Evolutionary conservation across 176 grass and related monocot species (phyloP).

Genomic region (Carex littledalei): DNA sequence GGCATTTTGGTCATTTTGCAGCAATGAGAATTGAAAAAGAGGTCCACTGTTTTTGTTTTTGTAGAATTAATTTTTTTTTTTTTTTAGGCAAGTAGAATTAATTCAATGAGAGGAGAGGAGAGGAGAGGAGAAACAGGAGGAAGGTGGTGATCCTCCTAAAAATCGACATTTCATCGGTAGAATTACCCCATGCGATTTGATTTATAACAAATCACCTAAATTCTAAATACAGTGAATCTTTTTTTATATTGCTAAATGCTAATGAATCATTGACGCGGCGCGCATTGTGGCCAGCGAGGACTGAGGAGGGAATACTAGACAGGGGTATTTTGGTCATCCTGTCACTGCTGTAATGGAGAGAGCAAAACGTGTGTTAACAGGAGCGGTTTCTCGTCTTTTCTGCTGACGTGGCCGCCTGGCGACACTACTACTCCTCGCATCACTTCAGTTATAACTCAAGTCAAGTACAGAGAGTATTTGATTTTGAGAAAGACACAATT

Average conservation of each 20-base stretch:
- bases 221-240: neutral
- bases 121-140: slow-evolving; percentile 7
- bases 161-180: neutral
- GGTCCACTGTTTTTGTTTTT: slow-evolving; percentile 2
- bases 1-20: neutral
- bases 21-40: neutral
- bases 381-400: neutral
- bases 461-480: too few species aligned
- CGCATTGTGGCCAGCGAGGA: neutral
- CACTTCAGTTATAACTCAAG: too few species aligned
- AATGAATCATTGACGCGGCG: neutral
- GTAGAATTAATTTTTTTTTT: too few species aligned
- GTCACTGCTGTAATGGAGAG: neutral
- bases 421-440: neutral
- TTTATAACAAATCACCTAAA: neutral
- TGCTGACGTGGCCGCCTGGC: neutral
- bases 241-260: neutral
- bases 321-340: slow-evolving; percentile 7
- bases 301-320: neutral
- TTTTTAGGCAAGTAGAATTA: too few species aligned
- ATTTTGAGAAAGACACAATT: too few species aligned
- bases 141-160: neutral
- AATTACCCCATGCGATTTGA: neutral
- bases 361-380: slow-evolving; percentile 8
- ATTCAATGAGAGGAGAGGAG: too few species aligned